Base-by-base conservation (phyloP, 129 eudicot genomes). In the Helichrysum umbraculigerum region DNA sequence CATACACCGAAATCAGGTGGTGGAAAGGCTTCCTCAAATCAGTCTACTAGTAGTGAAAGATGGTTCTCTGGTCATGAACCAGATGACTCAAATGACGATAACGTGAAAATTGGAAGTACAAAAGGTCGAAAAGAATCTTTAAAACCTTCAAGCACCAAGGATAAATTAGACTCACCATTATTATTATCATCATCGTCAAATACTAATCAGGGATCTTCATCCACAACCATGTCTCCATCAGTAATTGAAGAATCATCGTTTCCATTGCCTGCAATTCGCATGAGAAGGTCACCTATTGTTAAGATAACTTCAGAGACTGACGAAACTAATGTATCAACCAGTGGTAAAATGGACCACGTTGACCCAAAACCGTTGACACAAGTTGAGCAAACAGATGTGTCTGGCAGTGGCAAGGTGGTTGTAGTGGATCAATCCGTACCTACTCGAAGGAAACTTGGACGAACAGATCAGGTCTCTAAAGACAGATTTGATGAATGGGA, bases 401-500 rank as follows among this genome's bases (percentile, higher is more conserved):
- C 82, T 52, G 68, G 78, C 28, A 66, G 79, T 68, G 83, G 82
- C 65, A 63, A 58, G 51, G 54, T 69, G 69, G 79, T 71, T 57
- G 63, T 58, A 25, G 72, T 65, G 70, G 91, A 79, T 33, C 79
- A 51, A 64, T 56, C 78, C 10, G 59, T 52, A 71, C 67, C 75
- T 15, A 71, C 37, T 21, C 65, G 66, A 66, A 79, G 86, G 79
- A 90, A 83, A 79, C 85, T 94, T 81, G 87, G 74, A 64, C 74
- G 98, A 58, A 83, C 30, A 79, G 86, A 86, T 70, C 96, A 87
- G 73, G 77, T 94, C 19, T 10, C 70, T 5, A 88, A 58, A 81
- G 93, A 88, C 83, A 87, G 85, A 79, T 91, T 88, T 81, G 96
- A 91, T 83, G 96, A 91, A 68, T 94, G 96, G 98, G 98, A 91